phyloP scores from a whole-genome alignment of 768 basidiomycete species.

The Pholiota molesta region DNA sequence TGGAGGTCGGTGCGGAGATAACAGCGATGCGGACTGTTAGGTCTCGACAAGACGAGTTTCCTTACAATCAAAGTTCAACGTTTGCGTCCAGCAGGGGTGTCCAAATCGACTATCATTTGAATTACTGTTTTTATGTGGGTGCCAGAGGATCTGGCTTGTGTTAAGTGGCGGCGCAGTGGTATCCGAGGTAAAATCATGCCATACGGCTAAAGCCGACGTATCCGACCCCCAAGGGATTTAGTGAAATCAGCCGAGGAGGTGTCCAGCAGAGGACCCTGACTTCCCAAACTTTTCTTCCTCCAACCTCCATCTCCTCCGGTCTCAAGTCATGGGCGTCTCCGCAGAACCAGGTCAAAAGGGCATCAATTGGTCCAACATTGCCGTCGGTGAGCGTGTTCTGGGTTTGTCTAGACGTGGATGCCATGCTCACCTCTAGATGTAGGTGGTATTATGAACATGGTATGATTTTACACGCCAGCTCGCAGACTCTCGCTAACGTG shows the following conservation, averaged over 20 bases:
- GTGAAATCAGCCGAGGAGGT: constrained; percentile 24
- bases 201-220: constrained; percentile 38
- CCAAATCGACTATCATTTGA: too few relatives aligned
- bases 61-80: too few relatives aligned
- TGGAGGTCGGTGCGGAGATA: neutral
- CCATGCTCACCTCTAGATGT: constrained; percentile 20
- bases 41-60: too few relatives aligned
- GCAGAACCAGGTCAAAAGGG: constrained; percentile 91
- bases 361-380: constrained; percentile 93
- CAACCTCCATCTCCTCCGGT: constrained; percentile 25
- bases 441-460: constrained; percentile 99
- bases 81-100: too few relatives aligned
- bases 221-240: constrained; percentile 31
- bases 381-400: constrained; percentile 68
- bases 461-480: constrained; percentile 35
- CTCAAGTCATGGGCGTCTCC: constrained; percentile 70
- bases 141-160: too few relatives aligned
- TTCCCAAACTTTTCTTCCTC: constrained; percentile 22
- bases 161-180: neutral
- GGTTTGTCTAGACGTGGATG: constrained; percentile 18
- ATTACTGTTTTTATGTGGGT: too few relatives aligned
- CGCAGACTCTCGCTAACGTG: neutral
- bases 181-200: constrained; percentile 9
- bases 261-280: constrained; percentile 14
- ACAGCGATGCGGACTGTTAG: too few relatives aligned